phyloP scores from a whole-genome alignment of 2,329 filamentous ascomycete genomes.

The Elsinoe ampelina region DNA sequence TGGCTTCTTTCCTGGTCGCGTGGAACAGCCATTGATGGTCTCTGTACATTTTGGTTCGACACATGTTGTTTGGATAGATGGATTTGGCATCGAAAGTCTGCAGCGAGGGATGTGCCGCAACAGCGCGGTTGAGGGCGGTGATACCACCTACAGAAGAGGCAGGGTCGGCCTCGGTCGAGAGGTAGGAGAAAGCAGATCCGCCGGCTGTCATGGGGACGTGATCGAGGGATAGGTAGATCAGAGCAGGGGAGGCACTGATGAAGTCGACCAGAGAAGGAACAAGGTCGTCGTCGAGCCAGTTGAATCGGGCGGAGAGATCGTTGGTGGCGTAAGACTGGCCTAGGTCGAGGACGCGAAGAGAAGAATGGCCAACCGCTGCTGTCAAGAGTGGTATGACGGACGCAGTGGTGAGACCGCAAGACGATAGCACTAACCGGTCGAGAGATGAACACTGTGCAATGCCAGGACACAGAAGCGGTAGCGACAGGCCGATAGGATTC shows the following conservation, averaged over 20 bases:
- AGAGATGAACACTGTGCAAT: constrained; percentile 21
- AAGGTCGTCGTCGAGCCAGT: constrained; percentile 36
- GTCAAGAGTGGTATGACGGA: constrained; percentile 33
- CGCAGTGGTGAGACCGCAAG: constrained; percentile 35
- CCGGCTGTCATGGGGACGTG: constrained; percentile 28
- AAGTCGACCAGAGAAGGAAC: constrained; percentile 29
- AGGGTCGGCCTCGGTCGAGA: constrained; percentile 13
- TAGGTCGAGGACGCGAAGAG: constrained; percentile 34
- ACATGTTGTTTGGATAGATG: constrained; percentile 26
- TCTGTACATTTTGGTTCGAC: constrained; percentile 20
- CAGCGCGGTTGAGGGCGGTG: constrained; percentile 24
- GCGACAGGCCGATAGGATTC: constrained; percentile 26
- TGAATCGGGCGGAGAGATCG: constrained; percentile 39
- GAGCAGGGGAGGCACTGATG: constrained; percentile 24
- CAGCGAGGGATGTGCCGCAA: constrained; percentile 27
- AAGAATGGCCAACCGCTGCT: constrained; percentile 29
- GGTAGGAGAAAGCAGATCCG: neutral
- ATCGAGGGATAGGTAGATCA: constrained; percentile 38
- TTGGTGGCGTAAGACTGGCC: constrained; percentile 41
- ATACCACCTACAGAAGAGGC: constrained; percentile 20
- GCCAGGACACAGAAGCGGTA: constrained; percentile 21
- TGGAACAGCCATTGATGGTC: constrained; percentile 18
- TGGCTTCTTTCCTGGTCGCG: constrained; percentile 14
- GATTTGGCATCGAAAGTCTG: constrained; percentile 33
- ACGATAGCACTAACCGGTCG: constrained; percentile 32